Evolutionary conservation across 768 basidiomycete species (phyloP).

Genomic region (Leucocoprinus birnbaumii): DNA sequence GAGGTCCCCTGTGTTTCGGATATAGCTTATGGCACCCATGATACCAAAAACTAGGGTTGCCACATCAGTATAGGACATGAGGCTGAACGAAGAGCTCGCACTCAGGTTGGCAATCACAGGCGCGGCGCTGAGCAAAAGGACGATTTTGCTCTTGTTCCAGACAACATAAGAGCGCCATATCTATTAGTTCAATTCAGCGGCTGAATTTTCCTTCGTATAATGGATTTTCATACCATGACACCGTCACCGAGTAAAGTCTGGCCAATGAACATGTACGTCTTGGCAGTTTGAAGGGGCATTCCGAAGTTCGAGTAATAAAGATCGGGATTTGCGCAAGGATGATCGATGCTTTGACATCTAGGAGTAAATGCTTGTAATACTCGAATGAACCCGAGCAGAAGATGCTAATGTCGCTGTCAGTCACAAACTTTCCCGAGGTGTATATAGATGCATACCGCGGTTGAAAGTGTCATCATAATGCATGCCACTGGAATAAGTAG

Average conservation of each 20-base stretch:
- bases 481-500: background rate
- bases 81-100: background rate
- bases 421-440: background rate
- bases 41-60: background rate
- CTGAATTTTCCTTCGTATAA: background rate
- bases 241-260: constrained; percentile 10
- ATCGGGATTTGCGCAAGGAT: background rate
- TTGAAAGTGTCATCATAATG: background rate
- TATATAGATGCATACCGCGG: background rate
- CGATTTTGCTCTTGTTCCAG: background rate
- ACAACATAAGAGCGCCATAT: constrained; percentile 7
- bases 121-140: background rate
- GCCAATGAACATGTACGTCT: background rate
- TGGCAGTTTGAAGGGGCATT: constrained; percentile 6
- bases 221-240: constrained; percentile 1
- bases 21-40: background rate
- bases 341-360: too few species aligned
- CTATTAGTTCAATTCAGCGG: background rate
- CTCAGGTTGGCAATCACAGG: constrained; percentile 1
- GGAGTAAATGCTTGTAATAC: background rate
- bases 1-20: background rate
- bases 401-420: background rate
- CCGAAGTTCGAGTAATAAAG: constrained; percentile 1
- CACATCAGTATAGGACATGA: background rate
- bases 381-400: background rate